Conservation (phyloP, 2,329 filamentous ascomycete genomes). For the Ceratocystis papillata region DNA sequence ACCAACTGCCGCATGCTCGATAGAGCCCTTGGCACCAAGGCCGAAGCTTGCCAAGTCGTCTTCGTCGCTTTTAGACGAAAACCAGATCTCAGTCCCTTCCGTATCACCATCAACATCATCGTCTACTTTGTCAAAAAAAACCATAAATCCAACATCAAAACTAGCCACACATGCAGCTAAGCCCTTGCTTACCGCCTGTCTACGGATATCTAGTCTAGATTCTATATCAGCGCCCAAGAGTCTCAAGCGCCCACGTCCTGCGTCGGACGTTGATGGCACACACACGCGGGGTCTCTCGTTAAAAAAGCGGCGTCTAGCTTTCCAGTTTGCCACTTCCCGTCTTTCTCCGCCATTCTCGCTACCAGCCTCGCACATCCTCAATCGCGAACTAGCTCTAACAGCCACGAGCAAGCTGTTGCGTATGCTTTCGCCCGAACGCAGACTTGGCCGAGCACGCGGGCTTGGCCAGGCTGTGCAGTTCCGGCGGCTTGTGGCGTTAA, state of each 20-base stretch:
- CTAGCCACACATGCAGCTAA: neutral
- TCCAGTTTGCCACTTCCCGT: constrained; percentile 55
- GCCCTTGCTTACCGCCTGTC: neutral
- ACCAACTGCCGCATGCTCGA: neutral
- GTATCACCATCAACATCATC: neutral
- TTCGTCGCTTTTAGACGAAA: neutral
- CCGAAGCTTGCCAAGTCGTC: neutral
- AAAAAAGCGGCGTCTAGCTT: constrained; percentile 58
- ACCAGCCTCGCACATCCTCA: constrained; percentile 58
- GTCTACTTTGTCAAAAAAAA: neutral
- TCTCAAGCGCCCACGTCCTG: constrained; percentile 42
- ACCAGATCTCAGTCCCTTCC: neutral
- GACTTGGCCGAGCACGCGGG: constrained; percentile 34
- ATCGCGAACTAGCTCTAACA: constrained; percentile 42
- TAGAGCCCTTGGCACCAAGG: neutral
- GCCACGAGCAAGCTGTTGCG: constrained; percentile 41
- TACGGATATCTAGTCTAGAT: neutral
- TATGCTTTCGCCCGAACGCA: constrained; percentile 36
- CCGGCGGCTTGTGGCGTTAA: constrained; percentile 3
- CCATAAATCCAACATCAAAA: neutral
- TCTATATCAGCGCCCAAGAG: neutral
- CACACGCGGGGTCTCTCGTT: constrained; percentile 40
- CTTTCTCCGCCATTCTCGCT: constrained; percentile 59
- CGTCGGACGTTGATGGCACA: constrained; percentile 50
- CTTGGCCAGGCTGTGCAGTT: constrained; percentile 6